Evolutionary conservation across 257 asterid species (phyloP).

Genomic region (Lavandula angustifolia): DNA sequence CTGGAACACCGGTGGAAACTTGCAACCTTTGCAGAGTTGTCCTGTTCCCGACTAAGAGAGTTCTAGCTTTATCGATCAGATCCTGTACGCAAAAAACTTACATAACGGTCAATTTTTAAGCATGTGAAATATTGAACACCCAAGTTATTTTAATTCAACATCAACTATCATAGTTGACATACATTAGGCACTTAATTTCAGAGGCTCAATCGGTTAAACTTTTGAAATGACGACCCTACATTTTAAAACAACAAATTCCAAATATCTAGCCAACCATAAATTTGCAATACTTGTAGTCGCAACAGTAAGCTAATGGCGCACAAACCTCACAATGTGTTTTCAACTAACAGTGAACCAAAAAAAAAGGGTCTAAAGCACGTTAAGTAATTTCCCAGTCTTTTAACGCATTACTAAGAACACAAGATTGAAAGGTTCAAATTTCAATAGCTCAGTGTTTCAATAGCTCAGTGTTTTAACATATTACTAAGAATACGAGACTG

Average conservation of each 20-base stretch:
- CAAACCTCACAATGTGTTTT: not conserved
- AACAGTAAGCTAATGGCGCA: not conserved
- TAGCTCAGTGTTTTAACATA: too few relatives aligned
- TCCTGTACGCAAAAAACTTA: constrained; percentile 51
- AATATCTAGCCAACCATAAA: not conserved
- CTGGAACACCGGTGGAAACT: constrained; percentile 59
- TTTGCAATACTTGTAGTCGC: not conserved
- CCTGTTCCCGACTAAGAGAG: constrained; percentile 79
- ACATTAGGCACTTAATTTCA: constrained; percentile 2
- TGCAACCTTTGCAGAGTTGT: constrained; percentile 69
- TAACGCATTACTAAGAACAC: too few relatives aligned
- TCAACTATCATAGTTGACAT: not conserved
- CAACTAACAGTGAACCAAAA: not conserved
- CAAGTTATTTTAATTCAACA: not conserved
- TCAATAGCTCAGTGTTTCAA: not conserved
- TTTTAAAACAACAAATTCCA: constrained; percentile 9
- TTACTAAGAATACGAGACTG: constrained; percentile 3
- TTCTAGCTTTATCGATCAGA: constrained; percentile 84
- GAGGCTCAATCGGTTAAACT: not conserved
- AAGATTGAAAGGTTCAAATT: constrained; percentile 2
- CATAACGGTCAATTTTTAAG: not conserved
- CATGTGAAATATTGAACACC: constrained; percentile 6
- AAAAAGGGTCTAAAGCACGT: not conserved
- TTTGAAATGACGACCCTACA: too few relatives aligned
- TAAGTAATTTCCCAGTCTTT: too few relatives aligned